phyloP scores from a whole-genome alignment of 768 basidiomycete genomes.

The Clathrus columnatus region DNA sequence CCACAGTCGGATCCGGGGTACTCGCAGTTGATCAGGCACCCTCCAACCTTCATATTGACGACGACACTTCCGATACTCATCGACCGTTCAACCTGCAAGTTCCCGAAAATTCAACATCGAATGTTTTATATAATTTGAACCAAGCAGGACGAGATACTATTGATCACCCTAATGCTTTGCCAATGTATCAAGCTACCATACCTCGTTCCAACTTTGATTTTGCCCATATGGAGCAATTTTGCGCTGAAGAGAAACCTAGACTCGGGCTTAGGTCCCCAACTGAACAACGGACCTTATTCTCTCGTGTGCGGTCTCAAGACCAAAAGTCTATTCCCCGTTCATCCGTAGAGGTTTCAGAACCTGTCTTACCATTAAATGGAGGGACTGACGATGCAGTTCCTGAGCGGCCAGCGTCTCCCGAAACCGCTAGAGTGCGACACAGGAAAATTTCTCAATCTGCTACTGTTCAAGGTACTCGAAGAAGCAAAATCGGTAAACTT shows the following conservation, averaged over 20 bases:
- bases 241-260: slow-evolving; percentile 53
- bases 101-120: slow-evolving; percentile 40
- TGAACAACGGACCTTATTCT: neutral
- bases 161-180: slow-evolving; percentile 36
- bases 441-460: slow-evolving; percentile 85
- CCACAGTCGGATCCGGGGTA: slow-evolving; percentile 9
- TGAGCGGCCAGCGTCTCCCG: slow-evolving; percentile 14
- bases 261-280: slow-evolving; percentile 48
- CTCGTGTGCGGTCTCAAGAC: slow-evolving; percentile 10
- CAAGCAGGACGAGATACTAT: slow-evolving; percentile 20
- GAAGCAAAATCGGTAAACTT: slow-evolving; percentile 69
- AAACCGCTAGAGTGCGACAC: slow-evolving; percentile 43
- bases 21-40: slow-evolving; percentile 18
- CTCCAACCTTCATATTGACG: slow-evolving; percentile 22
- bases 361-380: slow-evolving; percentile 15
- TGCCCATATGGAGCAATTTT: slow-evolving; percentile 66
- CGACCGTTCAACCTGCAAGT: slow-evolving; percentile 19
- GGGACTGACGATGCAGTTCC: slow-evolving; percentile 19
- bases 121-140: slow-evolving; percentile 31
- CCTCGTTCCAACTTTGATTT: slow-evolving; percentile 62
- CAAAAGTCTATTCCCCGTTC: slow-evolving; percentile 15
- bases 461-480: slow-evolving; percentile 51
- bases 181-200: slow-evolving; percentile 58
- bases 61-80: neutral
- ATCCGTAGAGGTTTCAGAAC: slow-evolving; percentile 16